Conservation (phyloP, 169 alveolate species). For the Cardiosporidium cionae region DNA sequence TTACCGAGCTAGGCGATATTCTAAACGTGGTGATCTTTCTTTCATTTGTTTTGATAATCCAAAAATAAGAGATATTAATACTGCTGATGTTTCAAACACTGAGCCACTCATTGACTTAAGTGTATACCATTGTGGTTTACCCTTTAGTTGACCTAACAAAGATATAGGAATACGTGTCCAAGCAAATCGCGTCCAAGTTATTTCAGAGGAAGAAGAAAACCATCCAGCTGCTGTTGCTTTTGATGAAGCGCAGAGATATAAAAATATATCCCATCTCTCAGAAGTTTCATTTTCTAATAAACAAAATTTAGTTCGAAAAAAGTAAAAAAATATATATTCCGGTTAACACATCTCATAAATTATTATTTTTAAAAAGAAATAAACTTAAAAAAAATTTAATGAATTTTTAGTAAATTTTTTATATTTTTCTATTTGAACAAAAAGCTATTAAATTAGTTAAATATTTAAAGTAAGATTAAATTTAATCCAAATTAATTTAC, state of each 20-base stretch:
- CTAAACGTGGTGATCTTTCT: slow-evolving; percentile 61
- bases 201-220: slow-evolving; percentile 21
- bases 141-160: slow-evolving; percentile 37
- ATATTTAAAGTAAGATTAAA: too few relatives aligned
- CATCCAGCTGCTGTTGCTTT: slow-evolving; percentile 42
- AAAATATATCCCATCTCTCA: slow-evolving; percentile 47
- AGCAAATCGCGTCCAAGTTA: slow-evolving; percentile 43
- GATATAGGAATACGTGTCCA: slow-evolving; percentile 64
- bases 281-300: slow-evolving; percentile 18
- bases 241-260: slow-evolving; percentile 42
- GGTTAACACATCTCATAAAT: too few relatives aligned
- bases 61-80: slow-evolving; percentile 44
- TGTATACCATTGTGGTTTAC: slow-evolving; percentile 70
- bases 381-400: too few relatives aligned
- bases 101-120: slow-evolving; percentile 33
- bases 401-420: too few relatives aligned
- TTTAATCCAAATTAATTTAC: too few relatives aligned
- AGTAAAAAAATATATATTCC: too few relatives aligned
- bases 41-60: slow-evolving; percentile 23
- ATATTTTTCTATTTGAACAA: too few relatives aligned
- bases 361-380: too few relatives aligned
- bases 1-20: slow-evolving; percentile 49
- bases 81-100: slow-evolving; percentile 32
- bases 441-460: too few relatives aligned
- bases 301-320: too few relatives aligned